Conservation (phyloP, 305 asterid species). For the Fraxinus latifolia region DNA sequence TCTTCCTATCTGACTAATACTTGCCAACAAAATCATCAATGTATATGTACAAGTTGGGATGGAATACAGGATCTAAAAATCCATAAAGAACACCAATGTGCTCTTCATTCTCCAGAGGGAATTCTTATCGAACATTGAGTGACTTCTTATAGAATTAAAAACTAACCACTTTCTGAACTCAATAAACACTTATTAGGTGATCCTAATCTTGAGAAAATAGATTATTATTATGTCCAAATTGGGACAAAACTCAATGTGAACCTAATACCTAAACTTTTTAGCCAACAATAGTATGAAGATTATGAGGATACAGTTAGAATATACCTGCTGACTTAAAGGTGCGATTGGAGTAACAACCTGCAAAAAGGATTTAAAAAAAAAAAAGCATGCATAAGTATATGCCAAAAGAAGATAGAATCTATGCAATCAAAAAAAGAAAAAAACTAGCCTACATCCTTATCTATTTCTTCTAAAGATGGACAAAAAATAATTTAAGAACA, state of each 20-base stretch:
- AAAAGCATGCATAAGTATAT: neutral
- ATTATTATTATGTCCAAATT: neutral
- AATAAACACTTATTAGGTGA: neutral
- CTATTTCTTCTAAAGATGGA: neutral
- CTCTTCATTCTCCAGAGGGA: slow-evolving; percentile 3
- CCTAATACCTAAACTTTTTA: slow-evolving; percentile 7
- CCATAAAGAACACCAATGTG: neutral
- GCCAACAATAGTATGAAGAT: neutral
- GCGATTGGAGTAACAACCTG: slow-evolving; percentile 99
- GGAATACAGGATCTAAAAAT: slow-evolving; percentile 2
- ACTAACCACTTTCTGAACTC: neutral
- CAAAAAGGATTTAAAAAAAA: slow-evolving; percentile 22
- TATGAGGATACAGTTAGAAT: slow-evolving; percentile 1
- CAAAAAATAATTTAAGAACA: neutral
- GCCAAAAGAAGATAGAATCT: neutral
- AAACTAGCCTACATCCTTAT: neutral
- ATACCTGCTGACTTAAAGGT: slow-evolving; percentile 98
- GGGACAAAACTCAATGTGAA: neutral
- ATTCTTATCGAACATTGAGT: slow-evolving; percentile 3
- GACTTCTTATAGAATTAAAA: neutral
- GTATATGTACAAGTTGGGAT: neutral
- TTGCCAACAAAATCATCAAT: neutral
- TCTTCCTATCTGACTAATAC: neutral
- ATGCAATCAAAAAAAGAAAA: neutral
- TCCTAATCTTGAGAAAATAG: neutral